Evolutionary conservation across 768 basidiomycete genomes (phyloP).

Genomic region (Dentipellis fragilis): DNA sequence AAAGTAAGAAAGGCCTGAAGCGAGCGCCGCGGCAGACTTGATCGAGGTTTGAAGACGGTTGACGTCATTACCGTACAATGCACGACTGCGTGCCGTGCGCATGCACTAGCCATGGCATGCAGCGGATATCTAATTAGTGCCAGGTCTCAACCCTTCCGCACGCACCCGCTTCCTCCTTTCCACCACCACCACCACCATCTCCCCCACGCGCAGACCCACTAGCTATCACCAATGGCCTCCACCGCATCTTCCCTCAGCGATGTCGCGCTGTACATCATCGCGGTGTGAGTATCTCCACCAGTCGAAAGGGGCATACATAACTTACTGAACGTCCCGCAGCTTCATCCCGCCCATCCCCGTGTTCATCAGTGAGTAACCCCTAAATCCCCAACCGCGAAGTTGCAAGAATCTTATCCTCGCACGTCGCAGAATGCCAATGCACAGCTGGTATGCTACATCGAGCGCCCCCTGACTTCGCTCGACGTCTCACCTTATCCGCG

Average conservation of each 20-base stretch:
- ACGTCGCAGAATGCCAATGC: conserved; percentile 16
- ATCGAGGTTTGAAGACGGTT: no score
- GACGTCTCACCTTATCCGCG: not conserved
- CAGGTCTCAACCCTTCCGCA: no score
- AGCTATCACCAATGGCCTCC: conserved; percentile 3
- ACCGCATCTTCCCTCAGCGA: conserved; percentile 16
- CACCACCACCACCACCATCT: no score
- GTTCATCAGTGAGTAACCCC: conserved; percentile 20
- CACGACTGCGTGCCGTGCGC: no score
- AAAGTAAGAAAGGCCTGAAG: no score
- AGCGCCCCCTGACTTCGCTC: not conserved
- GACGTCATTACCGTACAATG: no score
- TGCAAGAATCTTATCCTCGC: not conserved
- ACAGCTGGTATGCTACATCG: conserved; percentile 13
- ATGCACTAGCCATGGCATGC: no score
- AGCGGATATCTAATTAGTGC: no score
- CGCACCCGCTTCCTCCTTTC: no score
- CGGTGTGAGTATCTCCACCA: conserved; percentile 19
- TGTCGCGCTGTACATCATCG: conserved; percentile 22
- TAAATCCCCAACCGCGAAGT: not conserved
- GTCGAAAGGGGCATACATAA: no score
- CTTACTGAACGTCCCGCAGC: conserved; percentile 8
- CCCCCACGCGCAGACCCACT: no score
- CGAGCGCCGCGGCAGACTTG: no score
- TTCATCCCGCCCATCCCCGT: conserved; percentile 23